These are phyloP conservation scores for Schrenkiella parvula DNA, from an alignment of 345 rosid species.

Conservation along the genomic window DNA sequence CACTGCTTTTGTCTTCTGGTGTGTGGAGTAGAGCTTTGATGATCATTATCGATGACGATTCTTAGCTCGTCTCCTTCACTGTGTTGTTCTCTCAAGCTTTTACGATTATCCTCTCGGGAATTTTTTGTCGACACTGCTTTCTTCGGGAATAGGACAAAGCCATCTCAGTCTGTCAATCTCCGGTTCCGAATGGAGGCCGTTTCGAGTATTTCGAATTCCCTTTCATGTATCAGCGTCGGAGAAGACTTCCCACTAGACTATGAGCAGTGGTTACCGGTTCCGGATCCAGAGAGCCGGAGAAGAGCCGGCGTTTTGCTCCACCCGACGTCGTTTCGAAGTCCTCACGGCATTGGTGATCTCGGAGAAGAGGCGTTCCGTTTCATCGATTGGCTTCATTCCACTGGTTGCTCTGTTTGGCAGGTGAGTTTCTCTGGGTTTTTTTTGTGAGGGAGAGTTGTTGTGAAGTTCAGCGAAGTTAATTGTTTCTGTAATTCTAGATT, in stretches of 20 bases:
- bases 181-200: constrained; percentile 22
- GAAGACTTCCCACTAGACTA: constrained; percentile 63
- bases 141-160: background rate
- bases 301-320: constrained; percentile 91
- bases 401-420: constrained; percentile 97
- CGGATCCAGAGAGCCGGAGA: constrained; percentile 40
- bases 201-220: constrained; percentile 26
- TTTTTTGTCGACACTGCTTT: background rate
- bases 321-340: constrained; percentile 82
- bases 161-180: constrained; percentile 8
- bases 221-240: constrained; percentile 42
- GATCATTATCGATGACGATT: constrained; percentile 28
- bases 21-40: constrained; percentile 1
- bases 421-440: constrained; percentile 18
- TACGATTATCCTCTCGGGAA: background rate
- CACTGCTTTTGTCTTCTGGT: background rate
- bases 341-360: constrained; percentile 84
- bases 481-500: background rate
- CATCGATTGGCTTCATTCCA: constrained; percentile 78
- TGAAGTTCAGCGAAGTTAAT: background rate
- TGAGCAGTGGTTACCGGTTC: constrained; percentile 49
- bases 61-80: constrained; percentile 25
- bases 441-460: background rate
- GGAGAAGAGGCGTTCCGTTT: constrained; percentile 73
- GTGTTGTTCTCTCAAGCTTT: constrained; percentile 14